phyloP scores from a whole-genome alignment of 2,329 filamentous ascomycete genomes.

The Sporothrix mexicana region DNA sequence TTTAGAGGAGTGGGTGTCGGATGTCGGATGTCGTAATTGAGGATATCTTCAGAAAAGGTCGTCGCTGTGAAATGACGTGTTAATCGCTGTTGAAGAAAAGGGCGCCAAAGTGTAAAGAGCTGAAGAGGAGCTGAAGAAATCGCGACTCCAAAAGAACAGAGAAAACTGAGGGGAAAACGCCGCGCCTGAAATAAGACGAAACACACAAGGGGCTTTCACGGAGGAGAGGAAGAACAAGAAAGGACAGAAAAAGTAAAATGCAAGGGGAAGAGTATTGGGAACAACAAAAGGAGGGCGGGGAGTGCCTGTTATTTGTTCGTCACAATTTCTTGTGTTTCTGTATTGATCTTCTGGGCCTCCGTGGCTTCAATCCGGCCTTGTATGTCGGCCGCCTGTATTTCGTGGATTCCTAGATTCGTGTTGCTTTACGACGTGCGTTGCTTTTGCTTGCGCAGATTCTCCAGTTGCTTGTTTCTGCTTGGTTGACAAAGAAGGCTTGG shows the following conservation, averaged over 20 bases:
- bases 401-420: no score
- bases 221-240: not conserved
- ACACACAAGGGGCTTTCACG: slow-evolving; percentile 5
- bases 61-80: not conserved
- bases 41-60: not conserved
- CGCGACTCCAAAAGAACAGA: no score
- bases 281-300: slow-evolving; percentile 23
- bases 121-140: not conserved
- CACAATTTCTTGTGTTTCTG: not conserved
- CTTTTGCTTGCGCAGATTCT: no score
- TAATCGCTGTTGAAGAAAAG: not conserved
- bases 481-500: slow-evolving; percentile 22
- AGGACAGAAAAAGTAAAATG: no score
- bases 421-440: no score
- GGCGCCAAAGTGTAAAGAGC: not conserved
- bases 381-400: not conserved
- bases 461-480: slow-evolving; percentile 6
- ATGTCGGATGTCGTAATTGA: not conserved
- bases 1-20: not conserved
- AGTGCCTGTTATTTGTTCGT: slow-evolving; percentile 30
- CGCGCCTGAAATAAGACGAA: slow-evolving; percentile 20
- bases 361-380: not conserved
- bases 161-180: not conserved
- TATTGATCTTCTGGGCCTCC: not conserved
- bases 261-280: no score